Conservation (phyloP, 2,329 filamentous ascomycete species). For the Metarhizium sp. region DNA sequence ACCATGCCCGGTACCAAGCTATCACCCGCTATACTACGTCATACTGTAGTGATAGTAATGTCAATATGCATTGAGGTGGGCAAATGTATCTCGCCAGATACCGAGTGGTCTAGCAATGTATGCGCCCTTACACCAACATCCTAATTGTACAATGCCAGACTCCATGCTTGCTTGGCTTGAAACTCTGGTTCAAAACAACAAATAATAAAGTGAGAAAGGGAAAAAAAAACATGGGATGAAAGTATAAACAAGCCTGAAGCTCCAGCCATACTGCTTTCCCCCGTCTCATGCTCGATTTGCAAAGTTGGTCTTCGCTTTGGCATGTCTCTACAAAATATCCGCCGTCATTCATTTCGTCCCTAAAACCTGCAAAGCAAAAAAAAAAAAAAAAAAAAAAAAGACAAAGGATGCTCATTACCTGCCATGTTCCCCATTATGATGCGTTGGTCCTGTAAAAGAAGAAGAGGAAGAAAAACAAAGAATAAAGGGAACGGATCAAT, state of each 20-base stretch:
- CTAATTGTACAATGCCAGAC: slow-evolving; percentile 5
- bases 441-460: neutral
- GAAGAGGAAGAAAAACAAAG: neutral
- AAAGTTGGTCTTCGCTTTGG: neutral
- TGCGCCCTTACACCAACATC: neutral
- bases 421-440: neutral
- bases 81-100: neutral
- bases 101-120: neutral
- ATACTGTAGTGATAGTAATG: neutral
- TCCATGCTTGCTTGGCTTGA: slow-evolving; percentile 2
- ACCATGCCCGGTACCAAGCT: neutral
- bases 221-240: neutral
- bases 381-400: too few species aligned
- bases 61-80: neutral
- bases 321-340: neutral
- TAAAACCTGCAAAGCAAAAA: neutral
- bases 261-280: neutral
- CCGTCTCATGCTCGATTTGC: neutral
- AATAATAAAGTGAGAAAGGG: neutral
- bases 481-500: neutral
- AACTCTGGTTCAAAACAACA: slow-evolving; percentile 2
- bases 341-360: neutral
- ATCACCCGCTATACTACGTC: neutral
- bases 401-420: neutral
- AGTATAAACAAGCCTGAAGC: neutral